These are phyloP conservation scores for Rhododendron williamsianum DNA, from an alignment of 148 eudicot species.

Conservation along the genomic window DNA sequence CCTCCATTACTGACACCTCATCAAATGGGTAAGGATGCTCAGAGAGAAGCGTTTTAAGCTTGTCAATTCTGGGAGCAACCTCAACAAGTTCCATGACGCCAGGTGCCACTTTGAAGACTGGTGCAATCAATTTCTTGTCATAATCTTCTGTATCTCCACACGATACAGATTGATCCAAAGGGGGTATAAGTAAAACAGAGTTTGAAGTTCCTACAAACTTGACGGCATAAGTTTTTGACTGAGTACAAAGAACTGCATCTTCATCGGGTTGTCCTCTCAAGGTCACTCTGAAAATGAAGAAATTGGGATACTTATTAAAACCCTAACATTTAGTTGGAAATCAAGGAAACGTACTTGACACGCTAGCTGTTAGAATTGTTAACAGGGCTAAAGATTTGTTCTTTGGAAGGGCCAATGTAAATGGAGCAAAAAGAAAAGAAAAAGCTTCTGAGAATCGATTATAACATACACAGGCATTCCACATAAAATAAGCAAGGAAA, in stretches of 20 bases:
- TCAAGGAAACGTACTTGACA: neutral
- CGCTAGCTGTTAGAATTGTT: neutral
- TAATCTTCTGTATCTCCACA: constrained; percentile 23
- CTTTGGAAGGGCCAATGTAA: neutral
- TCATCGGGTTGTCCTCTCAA: constrained; percentile 83
- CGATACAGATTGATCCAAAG: constrained; percentile 28
- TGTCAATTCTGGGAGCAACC: constrained; percentile 82
- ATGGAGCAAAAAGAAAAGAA: neutral
- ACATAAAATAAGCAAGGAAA: neutral
- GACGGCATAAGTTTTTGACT: constrained; percentile 70
- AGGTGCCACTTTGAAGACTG: constrained; percentile 67
- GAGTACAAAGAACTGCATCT: constrained; percentile 87
- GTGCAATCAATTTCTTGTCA: constrained; percentile 31
- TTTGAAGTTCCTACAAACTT: constrained; percentile 93
- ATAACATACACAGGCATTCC: neutral
- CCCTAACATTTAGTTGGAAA: neutral
- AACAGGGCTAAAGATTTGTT: neutral
- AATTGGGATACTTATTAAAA: neutral
- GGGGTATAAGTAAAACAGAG: constrained; percentile 77
- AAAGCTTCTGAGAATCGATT: neutral
- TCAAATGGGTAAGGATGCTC: constrained; percentile 54
- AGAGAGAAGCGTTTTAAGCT: constrained; percentile 58
- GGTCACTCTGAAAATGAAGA: constrained; percentile 44
- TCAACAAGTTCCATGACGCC: constrained; percentile 82
- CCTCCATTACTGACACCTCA: constrained; percentile 41